Evolutionary conservation across 2,329 filamentous ascomycete species (phyloP).

Genomic region (Phialemoniopsis sp.): DNA sequence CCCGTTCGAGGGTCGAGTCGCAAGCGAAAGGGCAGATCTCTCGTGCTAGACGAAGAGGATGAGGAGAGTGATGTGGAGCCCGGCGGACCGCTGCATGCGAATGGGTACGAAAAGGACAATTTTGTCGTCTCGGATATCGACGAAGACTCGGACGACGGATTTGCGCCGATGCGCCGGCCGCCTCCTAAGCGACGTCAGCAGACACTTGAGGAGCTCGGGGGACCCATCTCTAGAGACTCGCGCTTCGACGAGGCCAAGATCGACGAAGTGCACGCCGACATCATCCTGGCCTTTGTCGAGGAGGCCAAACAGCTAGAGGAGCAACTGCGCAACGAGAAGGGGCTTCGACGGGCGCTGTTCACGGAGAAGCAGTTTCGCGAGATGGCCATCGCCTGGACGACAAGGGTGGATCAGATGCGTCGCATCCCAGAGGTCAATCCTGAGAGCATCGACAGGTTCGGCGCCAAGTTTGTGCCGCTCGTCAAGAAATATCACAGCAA

Average conservation of each 20-base stretch:
- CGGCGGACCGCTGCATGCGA: slow-evolving; percentile 22
- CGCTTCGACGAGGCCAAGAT: slow-evolving; percentile 23
- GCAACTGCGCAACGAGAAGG: slow-evolving; percentile 54
- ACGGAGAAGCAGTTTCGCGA: slow-evolving; percentile 65
- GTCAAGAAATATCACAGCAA: slow-evolving; percentile 42
- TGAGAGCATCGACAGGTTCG: slow-evolving; percentile 59
- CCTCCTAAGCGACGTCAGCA: slow-evolving; percentile 23
- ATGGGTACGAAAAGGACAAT: slow-evolving; percentile 40
- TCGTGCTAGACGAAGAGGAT: slow-evolving; percentile 25
- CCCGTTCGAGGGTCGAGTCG: slow-evolving; percentile 35
- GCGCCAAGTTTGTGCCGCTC: slow-evolving; percentile 55
- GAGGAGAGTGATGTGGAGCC: slow-evolving; percentile 32
- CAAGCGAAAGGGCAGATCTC: slow-evolving; percentile 25
- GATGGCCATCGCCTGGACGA: slow-evolving; percentile 70
- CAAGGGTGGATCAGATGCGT: slow-evolving; percentile 56
- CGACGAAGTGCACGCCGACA: slow-evolving; percentile 54
- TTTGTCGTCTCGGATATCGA: slow-evolving; percentile 34
- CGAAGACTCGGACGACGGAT: slow-evolving; percentile 25
- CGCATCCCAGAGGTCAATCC: slow-evolving; percentile 58
- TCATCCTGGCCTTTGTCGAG: slow-evolving; percentile 62
- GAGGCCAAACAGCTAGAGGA: slow-evolving; percentile 59
- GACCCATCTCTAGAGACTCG: slow-evolving; percentile 19
- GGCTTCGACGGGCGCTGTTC: slow-evolving; percentile 58
- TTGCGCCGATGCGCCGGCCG: slow-evolving; percentile 21
- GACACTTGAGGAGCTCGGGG: slow-evolving; percentile 38